Evolutionary conservation across 257 asterid genomes (phyloP), one percentile per base, ranked within the genome.

Genomic region (Fraxinus quadrangulata): DNA sequence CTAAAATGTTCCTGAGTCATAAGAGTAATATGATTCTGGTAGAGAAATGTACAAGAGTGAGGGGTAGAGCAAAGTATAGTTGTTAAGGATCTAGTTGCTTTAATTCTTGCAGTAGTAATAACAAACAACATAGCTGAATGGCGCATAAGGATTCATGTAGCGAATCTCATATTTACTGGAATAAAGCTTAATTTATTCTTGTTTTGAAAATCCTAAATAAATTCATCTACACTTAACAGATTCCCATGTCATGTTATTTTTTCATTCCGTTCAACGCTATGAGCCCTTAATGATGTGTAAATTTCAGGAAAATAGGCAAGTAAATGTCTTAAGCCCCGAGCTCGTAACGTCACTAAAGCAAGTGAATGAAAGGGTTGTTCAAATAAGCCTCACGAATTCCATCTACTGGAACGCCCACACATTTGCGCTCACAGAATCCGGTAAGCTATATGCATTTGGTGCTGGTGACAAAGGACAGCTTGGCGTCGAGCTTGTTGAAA

Each of bases 401-500:
- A 81, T 91, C 73, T 89, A 92, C 63, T 96, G 98, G 99, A 92
- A 90, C 17, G 98, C 99, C 28, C 99, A 96, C 76, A 96, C 99
- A 2, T 93, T 96, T 51, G 97, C 97, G 0, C 97, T 96, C 30
- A 94, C 98, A 0, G 97, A 94, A 74, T 86, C 96, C 0, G 96
- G 91, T 79, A 92, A 92, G 86, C 89, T 96, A 6, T 96, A 89
- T 47, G 97, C 98, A 3, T 96, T 96, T 67, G 99, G 99, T 10
- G 89, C 97, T 1, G 99, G 99, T 37, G 97, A 96, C 81, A 92
- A 90, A 80, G 99, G 99, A 39, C 99, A 96, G 87, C 90, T 96
- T 5, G 99, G 99, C 0, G 87, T 96, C 5, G 90, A 88, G 77
- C 98, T 91, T 49, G 87, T 67, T 14, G 84, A 75, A 7, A 84